Evolutionary conservation across 495 filamentous ascomycete genomes (phyloP), one percentile per base, ranked within the genome.

Genomic region (Trypethelium eluteriae): DNA sequence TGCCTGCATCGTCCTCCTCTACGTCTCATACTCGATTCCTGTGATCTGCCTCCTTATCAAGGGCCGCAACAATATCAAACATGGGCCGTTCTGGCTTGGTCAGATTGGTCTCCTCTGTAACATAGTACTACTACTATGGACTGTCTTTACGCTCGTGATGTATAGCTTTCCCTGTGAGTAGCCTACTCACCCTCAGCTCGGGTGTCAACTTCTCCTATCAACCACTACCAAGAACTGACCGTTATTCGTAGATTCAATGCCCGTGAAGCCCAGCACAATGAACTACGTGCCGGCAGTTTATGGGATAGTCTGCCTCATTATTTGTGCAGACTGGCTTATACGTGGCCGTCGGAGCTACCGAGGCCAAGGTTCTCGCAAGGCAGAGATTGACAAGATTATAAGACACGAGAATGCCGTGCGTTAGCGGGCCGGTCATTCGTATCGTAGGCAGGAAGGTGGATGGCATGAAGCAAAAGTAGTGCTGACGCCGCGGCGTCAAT

Each of bases 51-150:
- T 75, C 34, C 70, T 75, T 25, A 36, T 70, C 62, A 44, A 62
- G 4, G 74, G 74, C 63, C 72, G 74, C 64, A 47, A 65, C 38
- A 74, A 67, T 65, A 68, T 75, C 67, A 46, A 62, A 7, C 72
- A 67, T 36, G 72, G 74, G 14, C 72, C 74, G n/a, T 75, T 75
- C 67, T 75, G 70, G 72, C 70, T 75, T 49, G 70, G 70, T 12
- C 68, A 62, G 41, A 57, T 74, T 64, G 72, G 74, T 39, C 59
- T 74, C 46, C 12, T 75, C 41, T 49, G 70, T 18, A 74, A 75
- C 65, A 62, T 70, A 34, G 68, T 75, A 5, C 61, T 71, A n/a
- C 69, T 75, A 38, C 11, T 41, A 34, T 75, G 73, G 73, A 75
- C 73, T 4, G 44, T 72, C 32, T 75, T 75, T 65, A 74, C 74